phyloP scores from a whole-genome alignment of 345 rosid species.

The Hypericum androsaemum region DNA sequence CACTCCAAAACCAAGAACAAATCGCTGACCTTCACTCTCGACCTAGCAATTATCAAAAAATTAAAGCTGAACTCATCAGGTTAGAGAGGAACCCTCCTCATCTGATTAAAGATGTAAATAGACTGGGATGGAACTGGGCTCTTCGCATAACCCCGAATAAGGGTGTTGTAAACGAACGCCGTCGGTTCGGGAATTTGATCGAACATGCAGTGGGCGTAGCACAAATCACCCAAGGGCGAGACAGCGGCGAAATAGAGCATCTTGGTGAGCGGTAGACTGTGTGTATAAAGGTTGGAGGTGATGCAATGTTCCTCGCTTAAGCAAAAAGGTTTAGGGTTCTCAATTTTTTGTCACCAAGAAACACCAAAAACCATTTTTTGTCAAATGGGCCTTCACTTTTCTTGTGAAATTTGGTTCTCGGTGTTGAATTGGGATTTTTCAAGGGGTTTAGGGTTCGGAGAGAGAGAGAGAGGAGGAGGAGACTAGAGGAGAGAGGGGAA shows the following conservation, averaged over 20 bases:
- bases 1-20: constrained; percentile 1
- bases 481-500: no score
- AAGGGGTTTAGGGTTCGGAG: no score
- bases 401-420: no score
- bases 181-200: constrained; percentile 22
- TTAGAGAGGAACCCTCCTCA: constrained; percentile 16
- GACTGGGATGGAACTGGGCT: constrained; percentile 14
- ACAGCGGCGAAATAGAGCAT: not conserved
- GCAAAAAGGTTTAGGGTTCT: no score
- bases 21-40: constrained; percentile 12
- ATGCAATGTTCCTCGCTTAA: no score
- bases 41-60: constrained; percentile 21
- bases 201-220: constrained; percentile 19
- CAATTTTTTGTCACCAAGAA: no score
- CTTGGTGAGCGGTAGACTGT: constrained; percentile 13
- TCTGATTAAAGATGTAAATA: constrained; percentile 11
- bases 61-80: constrained; percentile 24
- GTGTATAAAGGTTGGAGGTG: constrained; percentile 6
- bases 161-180: constrained; percentile 18
- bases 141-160: constrained; percentile 22
- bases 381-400: no score
- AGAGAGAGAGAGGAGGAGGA: no score
- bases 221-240: constrained; percentile 18
- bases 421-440: no score
- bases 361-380: no score